A percentile compares a stretch with the other conserved stretches of the same genome.
Conservation (phyloP, 106 monocot genomes). For the Allium fistulosum region DNA sequence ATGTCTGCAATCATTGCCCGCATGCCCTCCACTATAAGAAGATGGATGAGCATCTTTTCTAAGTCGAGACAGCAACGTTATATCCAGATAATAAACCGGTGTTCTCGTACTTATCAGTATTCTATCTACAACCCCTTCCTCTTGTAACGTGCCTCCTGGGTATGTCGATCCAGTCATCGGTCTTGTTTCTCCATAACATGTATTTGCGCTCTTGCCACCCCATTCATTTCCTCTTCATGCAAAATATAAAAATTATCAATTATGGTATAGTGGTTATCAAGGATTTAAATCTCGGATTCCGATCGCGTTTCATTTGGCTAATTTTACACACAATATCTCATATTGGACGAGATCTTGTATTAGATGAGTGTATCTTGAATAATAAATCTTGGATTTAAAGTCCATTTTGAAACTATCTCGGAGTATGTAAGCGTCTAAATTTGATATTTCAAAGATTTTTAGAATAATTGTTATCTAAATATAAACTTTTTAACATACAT, state of each 20-base stretch:
- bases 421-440: too few relatives aligned
- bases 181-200: slow-evolving; percentile 9
- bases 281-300: background rate
- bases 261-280: background rate
- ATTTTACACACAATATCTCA: background rate
- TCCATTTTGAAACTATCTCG: too few relatives aligned
- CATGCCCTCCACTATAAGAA: slow-evolving; percentile 58
- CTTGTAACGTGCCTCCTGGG: slow-evolving; percentile 18
- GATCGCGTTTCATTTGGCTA: too few relatives aligned
- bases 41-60: slow-evolving; percentile 49
- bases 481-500: too few relatives aligned
- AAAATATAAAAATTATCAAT: background rate
- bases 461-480: too few relatives aligned
- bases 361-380: too few relatives aligned
- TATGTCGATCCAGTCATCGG: slow-evolving; percentile 23
- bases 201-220: slow-evolving; percentile 5
- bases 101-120: slow-evolving; percentile 21
- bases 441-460: too few relatives aligned
- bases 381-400: too few relatives aligned
- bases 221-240: slow-evolving; percentile 12
- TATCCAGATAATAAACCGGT: slow-evolving; percentile 28
- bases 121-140: slow-evolving; percentile 13
- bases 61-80: slow-evolving; percentile 33
- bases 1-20: slow-evolving; percentile 84
- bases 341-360: too few relatives aligned